Base-by-base conservation (phyloP, 345 rosid genomes). In the Durio zibethinus region DNA sequence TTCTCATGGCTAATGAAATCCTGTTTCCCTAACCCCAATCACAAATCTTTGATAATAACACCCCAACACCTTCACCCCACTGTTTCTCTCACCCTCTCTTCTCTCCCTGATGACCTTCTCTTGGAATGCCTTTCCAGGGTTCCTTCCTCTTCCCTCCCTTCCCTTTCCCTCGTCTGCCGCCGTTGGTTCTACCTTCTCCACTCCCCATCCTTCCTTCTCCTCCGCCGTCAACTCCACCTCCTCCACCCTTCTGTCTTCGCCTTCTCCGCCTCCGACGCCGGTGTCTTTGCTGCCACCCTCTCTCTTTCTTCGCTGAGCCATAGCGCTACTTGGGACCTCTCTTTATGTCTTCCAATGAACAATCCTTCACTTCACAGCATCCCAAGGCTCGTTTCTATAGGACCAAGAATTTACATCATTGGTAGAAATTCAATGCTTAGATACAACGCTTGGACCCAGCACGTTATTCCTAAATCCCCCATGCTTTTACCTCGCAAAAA, bases 1-100 rank as follows among this genome's bases (percentile, higher is more conserved):
- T 92, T 94, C 87, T 89, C 97, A 81, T 90, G 98, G 93, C 91
- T 92, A 9, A 85, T 92, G 90, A 94, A 92, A 80, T 90, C 98
- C 10, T 94, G 98, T 77, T 83, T 90, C 77, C 94, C 97, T 0
- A 90, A 84, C 81, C 93, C 88, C 25, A 72, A 84, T 42, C 88
- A 88, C 73, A 74, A 67, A 70, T 82, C 83, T 11, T 81, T 76
- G 10, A 80, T 79, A 3, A 83, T 85, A 4, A 72, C 80, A 78
- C 84, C 81, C 63, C 85, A 70, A 10, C 27, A 43, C 59, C 14
- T 60, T 63, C 6, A 48, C 78, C 0, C 81, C 77, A 2, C 38
- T 83, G 5, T 63, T 76, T 20, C 42, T 69, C 33, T 79, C 3
- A 65, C 83, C 1, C 47, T 94, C 78, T 78, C 91, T 35, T 84